Base-by-base conservation (phyloP, 768 basidiomycete genomes). In the Leccinum variicolor region DNA sequence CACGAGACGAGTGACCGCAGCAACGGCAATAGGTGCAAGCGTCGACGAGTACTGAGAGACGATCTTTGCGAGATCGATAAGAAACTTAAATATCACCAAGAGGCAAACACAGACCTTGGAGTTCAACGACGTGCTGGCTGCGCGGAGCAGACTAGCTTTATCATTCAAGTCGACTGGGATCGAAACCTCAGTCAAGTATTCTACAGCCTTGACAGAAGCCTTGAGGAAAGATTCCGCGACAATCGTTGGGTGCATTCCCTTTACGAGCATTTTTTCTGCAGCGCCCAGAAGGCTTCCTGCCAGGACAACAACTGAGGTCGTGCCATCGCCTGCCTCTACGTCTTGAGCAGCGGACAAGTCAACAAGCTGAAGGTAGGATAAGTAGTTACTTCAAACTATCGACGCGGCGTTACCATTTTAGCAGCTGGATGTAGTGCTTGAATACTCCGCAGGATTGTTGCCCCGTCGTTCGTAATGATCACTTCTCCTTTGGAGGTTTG, bases 1-100 rank as follows among this genome's bases (percentile, higher is more conserved):
- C 49, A 92, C 86, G 41, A 99, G 84, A 59, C 94, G 90, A 21
- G 89, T 92, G 43, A 99, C 97, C 28, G 96, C 94, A 53, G 86
- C 82, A n/a, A 99, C 97, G 15, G 97, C 97, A 63, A 98, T 99
- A 39, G 97, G 97, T n/a, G 97, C 92, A 62, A 99, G 83, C 36
- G 92, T 95, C 13, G 94, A 92, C 4, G 97, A 98, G 73, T 98
- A 98, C 81, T 98, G 97, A 17, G 97, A 98, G 43, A 98, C 97
- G 65, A 99, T 97, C 95, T 98, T 68, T 29, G 19, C 19, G 23
- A 17, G 26, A 50, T 59, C 19, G 8, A 55, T 63, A 9, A 64
- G 63, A 59, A 19, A 39, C 58, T 45, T 31, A 29, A 21, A 51
- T 19, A 45, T 50, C 9, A 45, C 23, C 31, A 53, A 52, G 33